These are phyloP conservation scores for Spencermartinsiella europaea DNA, from an alignment of 805 yeast genomes.

Conservation along the genomic window DNA sequence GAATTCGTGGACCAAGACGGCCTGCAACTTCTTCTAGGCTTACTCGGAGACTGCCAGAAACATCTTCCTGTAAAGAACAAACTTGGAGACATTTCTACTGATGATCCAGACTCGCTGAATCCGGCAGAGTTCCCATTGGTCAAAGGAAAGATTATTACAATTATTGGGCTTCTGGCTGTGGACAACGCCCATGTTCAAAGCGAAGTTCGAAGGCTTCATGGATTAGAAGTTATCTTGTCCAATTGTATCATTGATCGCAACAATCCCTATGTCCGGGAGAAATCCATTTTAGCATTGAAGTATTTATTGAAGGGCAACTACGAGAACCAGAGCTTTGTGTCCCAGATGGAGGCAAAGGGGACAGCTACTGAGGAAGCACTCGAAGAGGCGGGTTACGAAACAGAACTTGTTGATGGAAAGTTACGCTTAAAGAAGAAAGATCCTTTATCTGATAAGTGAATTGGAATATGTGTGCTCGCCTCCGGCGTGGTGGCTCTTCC, in stretches of 20 bases:
- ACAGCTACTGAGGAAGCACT: slow-evolving; percentile 54
- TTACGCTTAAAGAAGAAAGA: slow-evolving; percentile 41
- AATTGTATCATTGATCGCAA: slow-evolving; percentile 81
- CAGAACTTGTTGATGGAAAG: slow-evolving; percentile 67
- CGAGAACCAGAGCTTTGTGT: slow-evolving; percentile 72
- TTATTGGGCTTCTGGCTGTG: slow-evolving; percentile 53
- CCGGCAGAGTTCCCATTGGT: slow-evolving; percentile 50
- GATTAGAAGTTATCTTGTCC: slow-evolving; percentile 65
- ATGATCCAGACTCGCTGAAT: slow-evolving; percentile 9
- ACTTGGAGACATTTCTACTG: slow-evolving; percentile 12
- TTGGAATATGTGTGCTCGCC: no score
- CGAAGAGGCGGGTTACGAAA: slow-evolving; percentile 73
- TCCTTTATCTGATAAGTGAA: no score
- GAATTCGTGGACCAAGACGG: neutral
- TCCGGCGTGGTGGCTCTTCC: no score
- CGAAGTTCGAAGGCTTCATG: slow-evolving; percentile 55
- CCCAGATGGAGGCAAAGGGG: slow-evolving; percentile 68
- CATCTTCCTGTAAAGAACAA: slow-evolving; percentile 17
- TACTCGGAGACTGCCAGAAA: slow-evolving; percentile 13
- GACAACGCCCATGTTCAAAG: slow-evolving; percentile 60
- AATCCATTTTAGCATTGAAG: slow-evolving; percentile 73
- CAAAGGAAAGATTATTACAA: slow-evolving; percentile 62
- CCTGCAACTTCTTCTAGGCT: neutral
- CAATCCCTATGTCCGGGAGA: slow-evolving; percentile 76
- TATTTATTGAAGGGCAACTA: slow-evolving; percentile 59